Conservation (phyloP, 306 rosid species). For the Prunus dulcis region DNA sequence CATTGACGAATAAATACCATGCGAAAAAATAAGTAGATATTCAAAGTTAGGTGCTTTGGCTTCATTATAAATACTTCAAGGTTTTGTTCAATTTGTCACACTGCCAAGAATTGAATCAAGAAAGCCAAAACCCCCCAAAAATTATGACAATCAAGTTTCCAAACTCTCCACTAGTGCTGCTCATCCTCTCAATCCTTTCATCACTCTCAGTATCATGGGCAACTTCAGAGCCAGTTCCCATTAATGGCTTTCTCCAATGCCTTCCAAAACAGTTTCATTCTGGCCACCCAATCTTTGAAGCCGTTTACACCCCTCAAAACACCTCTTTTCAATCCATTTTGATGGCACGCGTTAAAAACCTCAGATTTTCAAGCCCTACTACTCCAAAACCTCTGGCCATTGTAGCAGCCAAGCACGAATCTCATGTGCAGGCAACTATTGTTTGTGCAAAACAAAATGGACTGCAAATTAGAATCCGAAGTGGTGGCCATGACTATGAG, state of each 20-base stretch:
- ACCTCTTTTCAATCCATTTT: slow-evolving; percentile 36
- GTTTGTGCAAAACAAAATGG: slow-evolving; percentile 35
- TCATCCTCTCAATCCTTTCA: background rate
- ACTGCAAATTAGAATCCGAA: slow-evolving; percentile 41
- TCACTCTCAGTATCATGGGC: slow-evolving; percentile 19
- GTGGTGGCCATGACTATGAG: slow-evolving; percentile 37
- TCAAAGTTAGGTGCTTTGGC: too few relatives aligned
- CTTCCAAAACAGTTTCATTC: slow-evolving; percentile 26
- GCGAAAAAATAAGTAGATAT: too few relatives aligned
- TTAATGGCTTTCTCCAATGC: slow-evolving; percentile 32
- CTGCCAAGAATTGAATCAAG: too few relatives aligned
- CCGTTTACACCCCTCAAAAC: slow-evolving; percentile 31
- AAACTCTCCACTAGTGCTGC: background rate
- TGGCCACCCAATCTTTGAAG: slow-evolving; percentile 23
- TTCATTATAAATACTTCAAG: too few relatives aligned
- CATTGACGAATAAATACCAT: too few relatives aligned
- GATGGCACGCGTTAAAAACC: slow-evolving; percentile 32
- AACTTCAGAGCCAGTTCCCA: slow-evolving; percentile 13
- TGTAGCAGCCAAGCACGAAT: slow-evolving; percentile 34
- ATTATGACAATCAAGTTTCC: background rate
- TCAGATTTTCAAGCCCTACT: slow-evolving; percentile 32
- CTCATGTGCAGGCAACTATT: slow-evolving; percentile 36
- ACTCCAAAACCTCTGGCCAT: slow-evolving; percentile 43
- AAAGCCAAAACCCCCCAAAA: too few relatives aligned
- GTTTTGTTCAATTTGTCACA: too few relatives aligned